Evolutionary conservation across 768 basidiomycete genomes (phyloP).

Genomic region (Rhizopogon rudus): DNA sequence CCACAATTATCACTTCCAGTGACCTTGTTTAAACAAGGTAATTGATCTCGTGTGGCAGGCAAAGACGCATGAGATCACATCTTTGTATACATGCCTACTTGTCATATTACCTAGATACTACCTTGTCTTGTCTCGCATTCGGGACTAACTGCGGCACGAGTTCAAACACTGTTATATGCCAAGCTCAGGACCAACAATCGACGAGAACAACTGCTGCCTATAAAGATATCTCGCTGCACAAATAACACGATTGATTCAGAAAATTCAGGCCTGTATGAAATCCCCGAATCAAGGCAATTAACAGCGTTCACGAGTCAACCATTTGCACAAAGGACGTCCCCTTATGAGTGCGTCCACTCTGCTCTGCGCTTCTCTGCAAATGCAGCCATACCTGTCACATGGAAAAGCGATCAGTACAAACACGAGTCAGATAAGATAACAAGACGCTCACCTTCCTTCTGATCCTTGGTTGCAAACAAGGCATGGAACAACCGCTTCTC

Average conservation of each 20-base stretch:
- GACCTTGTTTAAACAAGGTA: too few species aligned
- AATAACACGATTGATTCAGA: neutral
- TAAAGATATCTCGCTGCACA: too few species aligned
- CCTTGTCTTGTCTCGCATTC: too few species aligned
- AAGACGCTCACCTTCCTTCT: constrained; percentile 77
- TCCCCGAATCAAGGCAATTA: neutral
- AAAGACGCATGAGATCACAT: too few species aligned
- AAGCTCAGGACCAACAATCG: too few species aligned
- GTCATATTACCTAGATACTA: too few species aligned
- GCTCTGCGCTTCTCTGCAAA: constrained; percentile 93
- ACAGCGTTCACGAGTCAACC: neutral
- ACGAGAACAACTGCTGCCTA: too few species aligned
- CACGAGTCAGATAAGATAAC: neutral
- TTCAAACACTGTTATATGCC: too few species aligned
- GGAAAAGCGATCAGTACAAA: constrained; percentile 3
- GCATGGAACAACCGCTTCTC: constrained; percentile 90
- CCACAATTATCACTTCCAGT: too few species aligned
- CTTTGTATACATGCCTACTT: too few species aligned
- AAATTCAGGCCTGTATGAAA: neutral
- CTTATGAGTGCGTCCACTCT: constrained; percentile 58
- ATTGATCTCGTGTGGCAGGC: too few species aligned
- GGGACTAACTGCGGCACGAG: too few species aligned
- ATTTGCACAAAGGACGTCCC: neutral
- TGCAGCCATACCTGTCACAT: constrained; percentile 76
- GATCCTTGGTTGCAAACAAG: constrained; percentile 89